Evolutionary conservation across 2,329 filamentous ascomycete genomes (phyloP), one percentile per base, ranked within the genome.

Genomic region (Stylonectria norvegica): DNA sequence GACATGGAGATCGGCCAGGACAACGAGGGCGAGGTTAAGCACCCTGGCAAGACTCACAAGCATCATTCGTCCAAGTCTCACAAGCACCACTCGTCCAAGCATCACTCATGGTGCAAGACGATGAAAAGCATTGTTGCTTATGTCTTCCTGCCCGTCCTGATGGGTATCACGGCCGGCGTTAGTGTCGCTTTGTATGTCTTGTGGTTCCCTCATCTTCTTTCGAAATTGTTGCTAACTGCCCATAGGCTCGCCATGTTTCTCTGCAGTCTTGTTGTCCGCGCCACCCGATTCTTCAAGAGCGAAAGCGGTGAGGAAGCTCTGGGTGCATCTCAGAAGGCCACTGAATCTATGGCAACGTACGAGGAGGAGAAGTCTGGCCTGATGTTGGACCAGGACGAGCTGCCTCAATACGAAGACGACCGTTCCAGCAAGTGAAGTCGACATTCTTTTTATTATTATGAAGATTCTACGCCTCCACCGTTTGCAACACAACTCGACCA

Each of bases 111-210:
- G 65, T 61, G 67, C 38, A 65, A 70, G 45, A 62, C 80, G 18
- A 49, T 80, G 33, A 70, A 71, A 55, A 76, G 76, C 52, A 70
- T 85, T 35, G 70, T 76, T 47, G 69, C 79, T 25, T 78, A 83
- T 46, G 73, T 89, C 31, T 61, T 88, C 34, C 69, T 88, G 27
- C 85, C 85, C 2, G 71, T 87, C 38, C 65, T 85, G 37, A 73
- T 87, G 48, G 85, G 85, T 43, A 73, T 88, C 48, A 72, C 79
- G 17, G 81, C 82, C 31, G 85, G 85, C 56, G 74, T 87, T 39
- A 72, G 73, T 20, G 79, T 83, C 48, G 84, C 83, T 62, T 61
- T 86, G 73, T 77, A 69, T 59, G 73, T 70, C 22, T 23, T 31
- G 18, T 19, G 28, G 16, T 7, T n/a, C 11, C 16, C 20, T 4